A percentile compares a stretch with the other conserved stretches of the same genome.
phyloP scores from a whole-genome alignment of 805 yeast species.

The Ogataea trehaloabstinens region DNA sequence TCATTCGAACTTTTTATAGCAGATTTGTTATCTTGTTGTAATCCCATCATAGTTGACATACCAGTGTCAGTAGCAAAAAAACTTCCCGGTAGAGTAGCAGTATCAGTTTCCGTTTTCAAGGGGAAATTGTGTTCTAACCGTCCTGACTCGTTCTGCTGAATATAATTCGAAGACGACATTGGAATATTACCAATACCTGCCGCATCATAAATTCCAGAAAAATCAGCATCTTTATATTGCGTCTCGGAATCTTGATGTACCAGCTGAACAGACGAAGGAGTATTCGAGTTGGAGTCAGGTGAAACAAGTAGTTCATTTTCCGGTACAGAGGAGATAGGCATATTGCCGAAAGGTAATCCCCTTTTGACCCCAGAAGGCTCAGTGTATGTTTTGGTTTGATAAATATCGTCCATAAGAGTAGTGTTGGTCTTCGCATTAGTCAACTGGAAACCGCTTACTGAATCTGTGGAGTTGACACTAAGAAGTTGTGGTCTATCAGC shows the following conservation, averaged over 20 bases:
- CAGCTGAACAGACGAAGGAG: not conserved
- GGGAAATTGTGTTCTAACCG: not conserved
- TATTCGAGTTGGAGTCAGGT: conserved; percentile 7
- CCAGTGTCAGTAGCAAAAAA: conserved; percentile 2
- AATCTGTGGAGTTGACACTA: conserved; percentile 22
- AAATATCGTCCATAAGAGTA: conserved; percentile 33
- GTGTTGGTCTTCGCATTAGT: conserved; percentile 33
- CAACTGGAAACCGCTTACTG: conserved; percentile 25
- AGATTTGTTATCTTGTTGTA: not conserved
- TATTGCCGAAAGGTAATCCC: too few relatives aligned
- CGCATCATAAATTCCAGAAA: conserved; percentile 2
- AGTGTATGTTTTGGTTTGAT: conserved; percentile 32
- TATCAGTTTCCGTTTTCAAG: too few relatives aligned
- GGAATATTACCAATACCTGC: conserved; percentile 7
- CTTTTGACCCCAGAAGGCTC: conserved; percentile 7
- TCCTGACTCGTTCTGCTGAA: not conserved
- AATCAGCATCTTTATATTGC: not conserved
- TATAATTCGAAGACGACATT: conserved; percentile 1
- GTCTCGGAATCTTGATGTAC: not conserved
- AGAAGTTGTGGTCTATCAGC: conserved; percentile 27
- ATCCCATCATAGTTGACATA: conserved; percentile 2
- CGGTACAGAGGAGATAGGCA: not conserved
- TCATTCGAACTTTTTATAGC: conserved; percentile 1
- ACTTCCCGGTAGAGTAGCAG: not conserved
- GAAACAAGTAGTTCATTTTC: not conserved